Evolutionary conservation across 2,329 filamentous ascomycete genomes (phyloP).

Genomic region (Coniosporium uncinatum): DNA sequence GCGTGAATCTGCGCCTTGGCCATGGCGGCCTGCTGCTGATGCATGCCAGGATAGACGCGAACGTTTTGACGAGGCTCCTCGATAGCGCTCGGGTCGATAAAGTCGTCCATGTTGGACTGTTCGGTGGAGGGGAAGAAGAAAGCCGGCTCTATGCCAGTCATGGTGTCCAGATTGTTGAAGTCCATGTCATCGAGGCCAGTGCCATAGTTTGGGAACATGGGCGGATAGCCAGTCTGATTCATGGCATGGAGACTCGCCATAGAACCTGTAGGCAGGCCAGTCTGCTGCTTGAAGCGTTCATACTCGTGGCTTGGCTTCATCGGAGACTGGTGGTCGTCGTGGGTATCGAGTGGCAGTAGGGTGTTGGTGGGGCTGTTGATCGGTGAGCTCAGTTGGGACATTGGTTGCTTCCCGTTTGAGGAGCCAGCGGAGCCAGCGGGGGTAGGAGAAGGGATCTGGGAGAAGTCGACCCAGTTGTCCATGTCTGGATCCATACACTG

Average conservation of each 20-base stretch:
- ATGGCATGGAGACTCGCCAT: conserved; percentile 75
- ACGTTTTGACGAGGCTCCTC: conserved; percentile 55
- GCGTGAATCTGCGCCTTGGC: conserved; percentile 21
- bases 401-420: conserved; percentile 39
- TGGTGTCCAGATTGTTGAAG: conserved; percentile 43
- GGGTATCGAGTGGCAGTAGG: conserved; percentile 40
- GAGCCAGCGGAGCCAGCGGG: conserved; percentile 36
- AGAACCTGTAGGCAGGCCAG: conserved; percentile 82
- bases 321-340: conserved; percentile 49
- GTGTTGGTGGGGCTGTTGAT: conserved; percentile 49
- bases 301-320: conserved; percentile 91
- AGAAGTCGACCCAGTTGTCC: conserved; percentile 45
- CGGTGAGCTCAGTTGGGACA: conserved; percentile 41
- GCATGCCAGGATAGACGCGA: conserved; percentile 88
- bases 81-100: conserved; percentile 70
- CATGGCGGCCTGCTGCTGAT: conserved; percentile 70
- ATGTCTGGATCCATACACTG: conserved; percentile 32
- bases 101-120: conserved; percentile 39
- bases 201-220: conserved; percentile 51
- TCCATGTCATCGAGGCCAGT: conserved; percentile 65
- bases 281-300: conserved; percentile 93
- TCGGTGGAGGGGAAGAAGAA: conserved; percentile 56
- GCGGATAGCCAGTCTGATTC: conserved; percentile 47
- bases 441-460: conserved; percentile 54
- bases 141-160: conserved; percentile 43